Evolutionary conservation across 768 basidiomycete species (phyloP), one percentile per base, ranked within the genome.

Genomic region (Naganishia randhawae): DNA sequence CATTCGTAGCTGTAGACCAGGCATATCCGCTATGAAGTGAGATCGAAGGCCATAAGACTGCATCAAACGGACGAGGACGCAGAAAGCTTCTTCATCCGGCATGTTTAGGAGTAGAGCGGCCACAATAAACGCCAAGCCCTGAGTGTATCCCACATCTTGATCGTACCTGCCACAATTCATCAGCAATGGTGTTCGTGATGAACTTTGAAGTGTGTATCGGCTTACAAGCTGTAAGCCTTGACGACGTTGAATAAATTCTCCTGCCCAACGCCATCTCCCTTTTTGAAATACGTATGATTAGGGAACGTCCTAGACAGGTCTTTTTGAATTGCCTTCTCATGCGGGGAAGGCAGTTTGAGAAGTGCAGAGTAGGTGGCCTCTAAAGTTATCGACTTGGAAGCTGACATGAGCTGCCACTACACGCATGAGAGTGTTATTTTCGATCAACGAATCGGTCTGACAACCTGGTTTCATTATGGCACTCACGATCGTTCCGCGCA

Each of bases 41-140:
- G 92, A 92, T 50, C 95, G 87, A 2, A 98, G 84, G 79, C 95
- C 94, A 77, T 99, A 98, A 11, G 94, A 90, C 69, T 96, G 84
- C 96, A 98, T 98, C 17, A 99, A 81, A 63, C 96, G 84, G 32
- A 97, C 93, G 11, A 98, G 85, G 13, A 98, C 85, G 71, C 90
- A 95, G 80, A 99, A 99, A 0, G 95, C 95, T 81, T 98, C 95
- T 82, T 99, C 96, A 71, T 98, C 96, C 27, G 96, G 96, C 96
- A 99, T 99, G 95, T 98, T 95, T 52, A 99, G 83, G 29, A 99
- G 81, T 27, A 99, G 81, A 48, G 95, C 89, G 0, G 96, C 96
- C 4, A 92, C 96, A 57, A 99, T 88, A 77, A 99, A 99, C 2
- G 94, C 93, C 65, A 98, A 81, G 0, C 96, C 96, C 82, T 99